phyloP scores from a whole-genome alignment of 805 yeast species.

The Komagataella pseudopastoris region DNA sequence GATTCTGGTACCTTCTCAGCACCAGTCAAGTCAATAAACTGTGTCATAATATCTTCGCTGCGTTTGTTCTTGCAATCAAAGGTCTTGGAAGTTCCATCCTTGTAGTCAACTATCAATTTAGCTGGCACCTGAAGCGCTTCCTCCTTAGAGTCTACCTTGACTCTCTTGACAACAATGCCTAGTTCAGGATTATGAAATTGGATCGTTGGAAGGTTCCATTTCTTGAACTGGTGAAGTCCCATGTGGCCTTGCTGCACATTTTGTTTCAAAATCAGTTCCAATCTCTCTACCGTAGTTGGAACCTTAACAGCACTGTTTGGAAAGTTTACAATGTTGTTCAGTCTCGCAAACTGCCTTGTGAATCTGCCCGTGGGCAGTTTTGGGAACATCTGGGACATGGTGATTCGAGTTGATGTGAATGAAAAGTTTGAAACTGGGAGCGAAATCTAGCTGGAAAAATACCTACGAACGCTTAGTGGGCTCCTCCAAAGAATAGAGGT shows the following conservation, averaged over 20 bases:
- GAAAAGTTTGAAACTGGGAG: neutral
- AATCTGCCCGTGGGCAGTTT: conserved; percentile 25
- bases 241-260: conserved; percentile 37
- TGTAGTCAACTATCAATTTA: conserved; percentile 24
- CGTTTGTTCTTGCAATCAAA: conserved; percentile 42
- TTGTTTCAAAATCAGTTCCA: conserved; percentile 41
- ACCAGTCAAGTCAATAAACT: conserved; percentile 34
- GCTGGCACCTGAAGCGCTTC: conserved; percentile 32
- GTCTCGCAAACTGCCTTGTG: conserved; percentile 32
- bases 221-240: conserved; percentile 71
- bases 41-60: conserved; percentile 39
- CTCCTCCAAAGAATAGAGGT: too few species aligned
- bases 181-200: conserved; percentile 73
- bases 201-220: conserved; percentile 56
- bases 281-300: conserved; percentile 21
- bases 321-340: conserved; percentile 38
- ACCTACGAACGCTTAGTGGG: too few species aligned
- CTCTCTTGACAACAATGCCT: conserved; percentile 45
- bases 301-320: conserved; percentile 24
- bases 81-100: conserved; percentile 22
- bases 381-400: conserved; percentile 9
- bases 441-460: neutral
- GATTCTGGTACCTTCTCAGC: conserved; percentile 36
- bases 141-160: conserved; percentile 26
- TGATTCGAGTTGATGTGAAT: neutral